A percentile compares a stretch with the other conserved stretches of the same genome.
phyloP scores from a whole-genome alignment of 164 flowering plant genomes.

The Pachysandra terminalis region DNA sequence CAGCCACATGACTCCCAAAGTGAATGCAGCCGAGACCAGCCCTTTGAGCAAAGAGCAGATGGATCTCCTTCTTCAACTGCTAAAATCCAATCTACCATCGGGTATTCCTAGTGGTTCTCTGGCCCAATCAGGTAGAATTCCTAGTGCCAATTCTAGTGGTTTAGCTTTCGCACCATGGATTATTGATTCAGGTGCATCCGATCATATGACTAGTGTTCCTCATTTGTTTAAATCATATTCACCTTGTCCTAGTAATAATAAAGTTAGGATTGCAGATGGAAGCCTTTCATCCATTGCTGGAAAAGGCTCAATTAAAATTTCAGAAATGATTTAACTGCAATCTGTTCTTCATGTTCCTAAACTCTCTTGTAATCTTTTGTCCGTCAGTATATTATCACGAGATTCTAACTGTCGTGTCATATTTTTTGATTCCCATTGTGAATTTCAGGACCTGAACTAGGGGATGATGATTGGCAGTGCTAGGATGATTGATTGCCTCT shows the following conservation, averaged over 20 bases:
- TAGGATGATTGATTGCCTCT: constrained; percentile 7
- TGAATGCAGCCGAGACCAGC: background rate
- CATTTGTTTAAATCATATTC: background rate
- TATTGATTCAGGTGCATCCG: background rate
- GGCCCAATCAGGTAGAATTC: too few relatives aligned
- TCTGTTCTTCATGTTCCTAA: constrained; percentile 8
- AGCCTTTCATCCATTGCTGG: background rate
- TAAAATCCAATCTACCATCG: too few relatives aligned
- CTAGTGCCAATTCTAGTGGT: too few relatives aligned
- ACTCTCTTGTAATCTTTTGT: background rate
- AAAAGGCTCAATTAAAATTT: background rate
- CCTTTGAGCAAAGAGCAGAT: background rate
- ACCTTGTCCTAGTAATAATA: background rate
- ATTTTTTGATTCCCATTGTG: constrained; percentile 6
- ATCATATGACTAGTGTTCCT: background rate
- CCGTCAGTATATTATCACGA: constrained; percentile 1
- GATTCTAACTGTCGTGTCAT: constrained; percentile 5
- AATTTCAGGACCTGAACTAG: constrained; percentile 11
- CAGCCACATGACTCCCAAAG: too few relatives aligned
- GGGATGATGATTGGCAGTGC: constrained; percentile 28
- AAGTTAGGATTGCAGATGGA: constrained; percentile 4
- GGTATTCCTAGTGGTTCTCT: too few relatives aligned
- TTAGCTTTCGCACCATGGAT: too few relatives aligned
- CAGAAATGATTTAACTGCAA: background rate
- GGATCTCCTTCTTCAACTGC: background rate